Conservation (phyloP, 345 rosid species). For the Dovyalis caffra region DNA sequence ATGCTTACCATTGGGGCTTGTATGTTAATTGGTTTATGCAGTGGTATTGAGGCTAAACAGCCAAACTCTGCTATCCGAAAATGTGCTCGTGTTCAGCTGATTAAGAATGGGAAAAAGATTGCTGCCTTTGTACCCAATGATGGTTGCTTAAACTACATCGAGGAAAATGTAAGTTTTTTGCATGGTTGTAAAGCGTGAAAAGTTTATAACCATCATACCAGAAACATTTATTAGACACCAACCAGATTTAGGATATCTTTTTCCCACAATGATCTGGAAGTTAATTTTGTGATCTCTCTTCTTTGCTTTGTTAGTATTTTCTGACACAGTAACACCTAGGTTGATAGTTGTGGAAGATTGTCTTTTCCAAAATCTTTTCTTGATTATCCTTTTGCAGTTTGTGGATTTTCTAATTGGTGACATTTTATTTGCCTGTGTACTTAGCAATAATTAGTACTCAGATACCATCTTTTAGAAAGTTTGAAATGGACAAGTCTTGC, state of each 20-base stretch:
- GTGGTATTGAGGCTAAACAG: constrained; percentile 97
- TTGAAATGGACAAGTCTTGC: background rate
- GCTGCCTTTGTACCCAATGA: constrained; percentile 97
- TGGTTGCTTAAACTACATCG: constrained; percentile 94
- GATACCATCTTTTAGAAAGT: background rate
- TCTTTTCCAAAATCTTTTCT: background rate
- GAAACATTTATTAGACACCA: background rate
- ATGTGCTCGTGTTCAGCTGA: constrained; percentile 91
- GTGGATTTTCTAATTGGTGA: background rate
- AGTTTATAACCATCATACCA: background rate
- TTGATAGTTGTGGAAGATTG: background rate
- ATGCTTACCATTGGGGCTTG: background rate
- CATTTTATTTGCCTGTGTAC: no score
- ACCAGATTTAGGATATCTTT: no score
- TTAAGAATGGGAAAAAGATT: constrained; percentile 93
- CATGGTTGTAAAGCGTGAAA: background rate
- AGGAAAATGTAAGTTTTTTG: constrained; percentile 63
- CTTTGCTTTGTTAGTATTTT: background rate
- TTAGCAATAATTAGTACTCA: background rate
- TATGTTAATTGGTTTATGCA: constrained; percentile 34
- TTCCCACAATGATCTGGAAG: background rate
- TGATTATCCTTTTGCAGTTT: background rate
- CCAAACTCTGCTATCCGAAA: constrained; percentile 98
- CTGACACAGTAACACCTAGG: background rate
- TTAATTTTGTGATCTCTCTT: background rate